Base-by-base conservation (phyloP, 495 filamentous ascomycete species). In the Penicilliopsis zonata region DNA sequence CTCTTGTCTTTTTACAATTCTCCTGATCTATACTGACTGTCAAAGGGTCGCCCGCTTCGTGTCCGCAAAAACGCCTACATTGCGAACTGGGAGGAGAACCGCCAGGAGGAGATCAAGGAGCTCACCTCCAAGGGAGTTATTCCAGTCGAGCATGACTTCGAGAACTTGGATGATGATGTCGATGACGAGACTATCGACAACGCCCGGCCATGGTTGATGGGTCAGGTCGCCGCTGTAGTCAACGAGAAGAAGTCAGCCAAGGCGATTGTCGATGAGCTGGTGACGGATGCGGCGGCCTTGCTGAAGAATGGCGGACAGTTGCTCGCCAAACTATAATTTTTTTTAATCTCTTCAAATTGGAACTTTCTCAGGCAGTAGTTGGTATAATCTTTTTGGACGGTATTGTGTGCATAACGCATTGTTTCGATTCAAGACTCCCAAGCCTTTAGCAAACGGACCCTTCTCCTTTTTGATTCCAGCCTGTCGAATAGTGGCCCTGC, bases 41-140 rank as follows among this genome's bases (percentile, higher is more conserved):
- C 18, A 26, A 34, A 76, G 73, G 86, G 90, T 31, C 84, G 90
- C 28, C 90, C 90, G 24, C 67, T 98, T 38, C 82, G 90, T 40
- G 90, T 98, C 35, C 79, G 87, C 42, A 87, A 74, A 44, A 98
- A 96, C 63, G 45, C 74, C 5, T 98, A 96, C 58, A 95, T 98
- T 49, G 36, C 72, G 48, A 85, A 94, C 67, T 98, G 92, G 90
- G 90, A 98, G 66, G 77, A 81, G 50, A 86, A 94, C 64, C 80
- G 90, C 42, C 55, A 64, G 32, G 61, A 71, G 9, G 90, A 98
- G 63, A 94, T 98, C 60, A 90, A 86, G 67, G 67, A 88, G 44
- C 75, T 95, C 28, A 92, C 87, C 6, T 46, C 70, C 45, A 80
- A 88, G 72, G 90, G 90, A 53, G 62, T 80, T 42, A 82, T 98